Percentiles rank a stretch among this genome's conserved stretches.
Conservation (phyloP, 2,329 filamentous ascomycete species). For the Penicillium hordei region DNA sequence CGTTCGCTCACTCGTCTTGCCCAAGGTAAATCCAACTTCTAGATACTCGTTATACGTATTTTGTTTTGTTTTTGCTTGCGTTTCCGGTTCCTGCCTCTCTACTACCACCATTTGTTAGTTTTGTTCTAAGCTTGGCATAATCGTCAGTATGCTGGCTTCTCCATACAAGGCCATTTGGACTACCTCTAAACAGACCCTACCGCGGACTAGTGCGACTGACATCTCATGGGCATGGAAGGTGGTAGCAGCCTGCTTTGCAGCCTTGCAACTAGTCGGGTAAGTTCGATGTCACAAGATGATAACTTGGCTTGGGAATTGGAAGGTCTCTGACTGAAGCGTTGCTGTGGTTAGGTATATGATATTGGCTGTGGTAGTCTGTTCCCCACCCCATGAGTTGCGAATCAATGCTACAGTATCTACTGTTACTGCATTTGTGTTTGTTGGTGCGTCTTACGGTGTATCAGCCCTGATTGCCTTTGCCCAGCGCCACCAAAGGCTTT, state of each 20-base stretch:
- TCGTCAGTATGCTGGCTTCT: not conserved
- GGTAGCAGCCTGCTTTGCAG: not conserved
- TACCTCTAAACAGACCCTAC: not conserved
- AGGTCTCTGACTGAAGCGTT: not conserved
- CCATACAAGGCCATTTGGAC: not conserved
- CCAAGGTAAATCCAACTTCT: not conserved
- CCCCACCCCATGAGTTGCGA: not conserved
- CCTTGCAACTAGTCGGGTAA: conserved; percentile 4
- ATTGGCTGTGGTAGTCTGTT: not conserved
- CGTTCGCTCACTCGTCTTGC: not conserved
- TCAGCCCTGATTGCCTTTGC: not conserved
- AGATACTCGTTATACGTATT: not conserved
- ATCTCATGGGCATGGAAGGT: conserved; percentile 1
- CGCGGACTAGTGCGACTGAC: not conserved
- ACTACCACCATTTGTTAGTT: not conserved
- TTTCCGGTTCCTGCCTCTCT: not conserved
- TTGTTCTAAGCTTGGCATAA: not conserved
- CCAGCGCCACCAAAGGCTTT: not conserved
- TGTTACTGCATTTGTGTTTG: not conserved
- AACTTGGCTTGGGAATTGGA: not conserved
- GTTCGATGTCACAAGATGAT: not conserved
- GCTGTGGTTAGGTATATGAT: conserved; percentile 2
- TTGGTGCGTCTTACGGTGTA: not conserved
- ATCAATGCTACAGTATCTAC: not conserved
- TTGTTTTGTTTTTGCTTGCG: not conserved